These are phyloP conservation scores for Ceratocystiopsis brevicomis DNA, from an alignment of 2,329 filamentous ascomycete species.

Conservation along the genomic window DNA sequence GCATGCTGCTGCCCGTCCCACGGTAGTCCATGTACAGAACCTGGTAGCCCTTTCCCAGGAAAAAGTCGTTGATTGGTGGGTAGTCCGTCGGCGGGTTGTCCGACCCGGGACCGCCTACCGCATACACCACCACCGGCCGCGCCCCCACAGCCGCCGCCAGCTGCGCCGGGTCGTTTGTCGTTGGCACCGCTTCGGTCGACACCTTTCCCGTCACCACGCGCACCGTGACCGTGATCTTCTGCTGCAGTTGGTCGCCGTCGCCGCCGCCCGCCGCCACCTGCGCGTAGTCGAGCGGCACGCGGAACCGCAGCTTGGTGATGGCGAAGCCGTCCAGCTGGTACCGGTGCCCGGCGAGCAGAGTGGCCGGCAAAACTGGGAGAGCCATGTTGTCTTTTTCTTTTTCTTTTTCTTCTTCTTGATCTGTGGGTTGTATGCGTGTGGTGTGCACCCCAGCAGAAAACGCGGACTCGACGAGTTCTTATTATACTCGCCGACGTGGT, in stretches of 20 bases:
- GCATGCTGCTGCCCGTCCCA: conserved; percentile 48
- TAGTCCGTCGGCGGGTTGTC: conserved; percentile 15
- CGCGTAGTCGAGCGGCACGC: conserved; percentile 6
- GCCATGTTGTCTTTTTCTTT: too few species aligned
- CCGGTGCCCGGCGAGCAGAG: too few species aligned
- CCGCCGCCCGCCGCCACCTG: background rate
- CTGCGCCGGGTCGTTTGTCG: too few species aligned
- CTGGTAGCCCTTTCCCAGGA: conserved; percentile 48
- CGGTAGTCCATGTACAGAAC: conserved; percentile 52
- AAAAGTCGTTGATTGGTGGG: conserved; percentile 29
- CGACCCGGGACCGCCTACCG: conserved; percentile 52
- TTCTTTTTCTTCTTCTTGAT: too few species aligned
- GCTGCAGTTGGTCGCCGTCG: background rate
- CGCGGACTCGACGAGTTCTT: too few species aligned
- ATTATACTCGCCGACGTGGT: too few species aligned
- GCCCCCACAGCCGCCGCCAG: too few species aligned
- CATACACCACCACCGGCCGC: conserved; percentile 26
- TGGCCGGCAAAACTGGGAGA: too few species aligned
- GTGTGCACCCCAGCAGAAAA: too few species aligned
- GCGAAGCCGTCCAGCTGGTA: background rate
- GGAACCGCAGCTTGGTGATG: conserved; percentile 1
- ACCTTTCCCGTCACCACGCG: background rate
- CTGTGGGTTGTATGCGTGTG: too few species aligned
- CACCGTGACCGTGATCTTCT: background rate
- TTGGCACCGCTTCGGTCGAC: too few species aligned